Conservation (phyloP, 805 yeast genomes). For the Phaffomyces thermotolerans region DNA sequence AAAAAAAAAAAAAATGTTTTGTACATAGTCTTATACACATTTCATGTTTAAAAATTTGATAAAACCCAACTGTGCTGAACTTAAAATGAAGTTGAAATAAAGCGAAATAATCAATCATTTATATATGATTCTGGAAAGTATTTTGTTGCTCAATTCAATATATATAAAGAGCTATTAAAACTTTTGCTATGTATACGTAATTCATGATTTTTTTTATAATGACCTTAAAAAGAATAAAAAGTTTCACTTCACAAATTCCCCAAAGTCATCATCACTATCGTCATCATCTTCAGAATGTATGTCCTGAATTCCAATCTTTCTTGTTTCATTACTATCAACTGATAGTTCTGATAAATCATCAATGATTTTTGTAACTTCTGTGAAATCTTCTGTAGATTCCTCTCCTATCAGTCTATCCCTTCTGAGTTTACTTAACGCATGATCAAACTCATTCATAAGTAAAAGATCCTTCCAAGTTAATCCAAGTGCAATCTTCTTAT, state of each 20-base stretch:
- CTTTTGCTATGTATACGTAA: no score
- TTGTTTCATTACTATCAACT: background rate
- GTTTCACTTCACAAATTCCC: slow-evolving; percentile 18
- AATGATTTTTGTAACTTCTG: background rate
- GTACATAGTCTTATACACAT: slow-evolving; percentile 8
- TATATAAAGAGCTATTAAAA: no score
- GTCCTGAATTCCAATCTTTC: background rate
- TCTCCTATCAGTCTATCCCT: background rate
- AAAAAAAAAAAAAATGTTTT: background rate
- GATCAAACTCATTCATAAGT: background rate
- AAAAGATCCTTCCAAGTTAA: slow-evolving; percentile 19
- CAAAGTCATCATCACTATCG: slow-evolving; percentile 20
- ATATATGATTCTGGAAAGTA: no score
- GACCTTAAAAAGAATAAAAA: background rate
- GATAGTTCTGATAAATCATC: background rate
- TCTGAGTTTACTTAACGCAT: background rate
- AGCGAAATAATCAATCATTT: no score
- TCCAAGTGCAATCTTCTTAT: slow-evolving; percentile 33
- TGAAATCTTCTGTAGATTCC: background rate
- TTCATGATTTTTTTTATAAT: background rate
- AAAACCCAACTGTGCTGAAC: no score
- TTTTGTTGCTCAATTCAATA: background rate
- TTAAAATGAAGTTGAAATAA: no score
- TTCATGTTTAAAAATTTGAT: background rate
- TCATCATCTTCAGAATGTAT: slow-evolving; percentile 1